Percentiles rank a stretch among this genome's conserved stretches.
Conservation (phyloP, 23 red algal genomes). For the Agarophyton chilense region DNA sequence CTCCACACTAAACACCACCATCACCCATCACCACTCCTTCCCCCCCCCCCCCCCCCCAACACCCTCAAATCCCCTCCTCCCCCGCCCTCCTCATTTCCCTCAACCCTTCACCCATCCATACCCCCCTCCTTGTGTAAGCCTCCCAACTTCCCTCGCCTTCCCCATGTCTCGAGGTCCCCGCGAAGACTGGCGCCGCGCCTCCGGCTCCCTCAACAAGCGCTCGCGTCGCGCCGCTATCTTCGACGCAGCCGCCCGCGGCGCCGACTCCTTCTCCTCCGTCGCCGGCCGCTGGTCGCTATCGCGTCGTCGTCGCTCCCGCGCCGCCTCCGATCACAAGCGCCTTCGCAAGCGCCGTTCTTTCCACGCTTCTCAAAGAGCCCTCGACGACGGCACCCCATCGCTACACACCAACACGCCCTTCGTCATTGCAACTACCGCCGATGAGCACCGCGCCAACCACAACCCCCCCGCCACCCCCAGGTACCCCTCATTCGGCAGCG, state of each 20-base stretch:
- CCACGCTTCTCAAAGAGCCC: slow-evolving; percentile 33
- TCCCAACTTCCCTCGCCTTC: not conserved
- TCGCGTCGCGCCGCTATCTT: slow-evolving; percentile 61
- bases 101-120: not conserved
- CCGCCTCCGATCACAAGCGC: slow-evolving; percentile 63
- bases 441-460: slow-evolving; percentile 45
- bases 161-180: slow-evolving; percentile 35
- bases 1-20: not conserved
- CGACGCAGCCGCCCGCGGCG: slow-evolving; percentile 59
- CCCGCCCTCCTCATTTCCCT: not conserved
- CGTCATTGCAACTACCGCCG: slow-evolving; percentile 58
- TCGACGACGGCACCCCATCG: slow-evolving; percentile 52
- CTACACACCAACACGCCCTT: slow-evolving; percentile 69
- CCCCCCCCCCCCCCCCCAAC: not conserved
- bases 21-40: not conserved
- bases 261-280: slow-evolving; percentile 69
- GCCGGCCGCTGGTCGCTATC: slow-evolving; percentile 62
- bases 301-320: slow-evolving; percentile 49
- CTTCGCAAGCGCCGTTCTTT: slow-evolving; percentile 71
- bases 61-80: not conserved
- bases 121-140: not conserved
- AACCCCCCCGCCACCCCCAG: not conserved
- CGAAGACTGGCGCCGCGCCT: slow-evolving; percentile 71
- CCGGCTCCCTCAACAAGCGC: slow-evolving; percentile 65
- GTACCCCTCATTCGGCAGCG: slow-evolving; percentile 26